phyloP scores from a whole-genome alignment of 164 flowering plant species.

The Echeveria elegans region DNA sequence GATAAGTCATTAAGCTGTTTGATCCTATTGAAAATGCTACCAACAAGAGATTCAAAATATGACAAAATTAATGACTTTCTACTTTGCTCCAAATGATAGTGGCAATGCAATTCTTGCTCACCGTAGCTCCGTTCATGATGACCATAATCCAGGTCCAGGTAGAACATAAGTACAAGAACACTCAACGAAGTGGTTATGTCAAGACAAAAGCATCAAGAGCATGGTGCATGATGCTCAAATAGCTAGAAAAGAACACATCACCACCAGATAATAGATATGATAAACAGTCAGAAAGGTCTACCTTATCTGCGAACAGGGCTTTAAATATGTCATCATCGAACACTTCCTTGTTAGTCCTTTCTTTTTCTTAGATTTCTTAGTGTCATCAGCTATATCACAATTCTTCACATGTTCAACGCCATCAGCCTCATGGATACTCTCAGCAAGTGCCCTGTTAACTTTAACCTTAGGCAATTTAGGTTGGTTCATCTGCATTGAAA shows the following conservation, averaged over 20 bases:
- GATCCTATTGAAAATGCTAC: background rate
- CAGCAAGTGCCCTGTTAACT: constrained; percentile 62
- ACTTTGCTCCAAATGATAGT: background rate
- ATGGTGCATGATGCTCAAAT: background rate
- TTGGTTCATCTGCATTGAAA: constrained; percentile 36
- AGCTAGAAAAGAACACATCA: background rate
- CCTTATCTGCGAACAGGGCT: constrained; percentile 60
- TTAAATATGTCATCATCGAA: constrained; percentile 63
- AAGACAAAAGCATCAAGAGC: background rate
- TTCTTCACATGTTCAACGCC: constrained; percentile 46
- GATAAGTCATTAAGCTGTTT: background rate
- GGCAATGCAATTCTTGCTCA: background rate
- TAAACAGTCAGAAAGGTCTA: constrained; percentile 9
- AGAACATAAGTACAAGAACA: background rate
- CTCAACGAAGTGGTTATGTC: background rate
- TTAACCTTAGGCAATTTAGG: constrained; percentile 64
- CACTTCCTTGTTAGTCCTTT: constrained; percentile 47
- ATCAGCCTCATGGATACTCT: constrained; percentile 46
- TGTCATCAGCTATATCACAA: constrained; percentile 26
- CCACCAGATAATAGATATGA: background rate
- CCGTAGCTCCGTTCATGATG: background rate
- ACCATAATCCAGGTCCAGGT: background rate
- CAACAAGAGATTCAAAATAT: background rate
- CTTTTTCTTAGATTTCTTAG: constrained; percentile 69
- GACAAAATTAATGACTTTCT: background rate